These are phyloP conservation scores for Lathyrus oleraceus DNA, from an alignment of 306 rosid genomes.

Conservation along the genomic window DNA sequence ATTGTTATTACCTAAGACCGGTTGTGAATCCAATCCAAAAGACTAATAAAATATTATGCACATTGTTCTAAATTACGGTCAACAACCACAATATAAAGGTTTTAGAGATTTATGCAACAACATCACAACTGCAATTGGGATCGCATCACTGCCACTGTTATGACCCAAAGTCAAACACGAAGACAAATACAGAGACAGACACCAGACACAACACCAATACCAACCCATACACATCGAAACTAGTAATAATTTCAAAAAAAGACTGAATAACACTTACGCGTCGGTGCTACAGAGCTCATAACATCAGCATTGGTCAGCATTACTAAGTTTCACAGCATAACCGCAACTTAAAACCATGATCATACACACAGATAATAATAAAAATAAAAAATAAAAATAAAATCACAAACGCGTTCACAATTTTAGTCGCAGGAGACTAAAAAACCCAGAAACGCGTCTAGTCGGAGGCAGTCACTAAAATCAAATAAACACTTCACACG, in stretches of 20 bases:
- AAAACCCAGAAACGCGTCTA: neutral
- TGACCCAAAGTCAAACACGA: neutral
- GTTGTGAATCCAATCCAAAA: neutral
- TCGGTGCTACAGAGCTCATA: neutral
- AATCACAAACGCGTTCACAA: no score
- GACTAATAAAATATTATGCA: neutral
- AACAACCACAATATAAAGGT: neutral
- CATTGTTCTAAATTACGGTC: neutral
- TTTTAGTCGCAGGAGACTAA: neutral
- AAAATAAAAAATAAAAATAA: neutral
- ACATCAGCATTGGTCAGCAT: neutral
- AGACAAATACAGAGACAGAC: no score
- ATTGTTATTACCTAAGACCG: neutral
- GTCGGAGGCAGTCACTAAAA: slow-evolving; percentile 11
- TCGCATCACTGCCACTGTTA: neutral
- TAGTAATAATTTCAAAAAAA: no score
- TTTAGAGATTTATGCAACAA: neutral
- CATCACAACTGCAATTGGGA: neutral
- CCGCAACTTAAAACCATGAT: neutral
- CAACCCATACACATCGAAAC: no score
- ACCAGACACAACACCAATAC: no score
- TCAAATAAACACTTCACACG: neutral
- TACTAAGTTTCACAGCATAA: neutral
- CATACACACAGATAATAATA: neutral
- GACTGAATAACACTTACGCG: no score